Evolutionary conservation across 352 stramenopile species (phyloP), one percentile per base, ranked within the genome.

Genomic region (Globisporangium viniferum): DNA sequence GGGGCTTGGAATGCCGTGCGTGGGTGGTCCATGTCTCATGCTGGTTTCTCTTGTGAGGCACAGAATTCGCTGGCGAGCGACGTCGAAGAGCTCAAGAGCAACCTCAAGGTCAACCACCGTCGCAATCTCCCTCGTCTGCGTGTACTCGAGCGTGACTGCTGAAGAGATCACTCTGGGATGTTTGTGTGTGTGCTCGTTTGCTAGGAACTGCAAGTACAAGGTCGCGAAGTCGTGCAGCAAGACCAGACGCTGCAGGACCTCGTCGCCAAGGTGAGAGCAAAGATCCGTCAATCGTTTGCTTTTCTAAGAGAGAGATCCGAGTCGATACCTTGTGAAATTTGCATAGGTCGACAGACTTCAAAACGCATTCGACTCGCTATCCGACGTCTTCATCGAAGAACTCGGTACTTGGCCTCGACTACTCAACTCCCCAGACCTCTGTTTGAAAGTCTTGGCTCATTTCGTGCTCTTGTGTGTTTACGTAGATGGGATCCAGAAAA

Each of bases 41-140:
- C 14, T 6, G 7, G n/a, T 56, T 2, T 53, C 1, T n/a, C 14
- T 29, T 55, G n/a, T 33, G 10, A 27, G 36, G 8, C 22, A 24
- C 41, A 90, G 80, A 88, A 81, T 55, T 73, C 73, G 8, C 64
- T 90, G 9, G 76, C 75, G 10, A 76, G 64, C 22, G 78, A 90
- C 59, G 73, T 88, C 1, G 80, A 88, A 76, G 76, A 76, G 64
- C 66, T 88, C 57, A 87, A 84, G 64, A 86, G 70, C 64, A 81
- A 86, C 53, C 70, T 90, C 44, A 74, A 85, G 63, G 80, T 86
- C 15, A 24, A 24, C 24, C 24, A 24, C 24, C 24, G 24, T 24
- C 24, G 24, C 24, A 24, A 24, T 24, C 24, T 24, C 24, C 24
- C 24, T 24, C 24, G 24, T 24, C 24, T 24, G 24, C 0, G 24